phyloP scores from a whole-genome alignment of 2,329 filamentous ascomycete species.

The Hypoxylon sp. region DNA sequence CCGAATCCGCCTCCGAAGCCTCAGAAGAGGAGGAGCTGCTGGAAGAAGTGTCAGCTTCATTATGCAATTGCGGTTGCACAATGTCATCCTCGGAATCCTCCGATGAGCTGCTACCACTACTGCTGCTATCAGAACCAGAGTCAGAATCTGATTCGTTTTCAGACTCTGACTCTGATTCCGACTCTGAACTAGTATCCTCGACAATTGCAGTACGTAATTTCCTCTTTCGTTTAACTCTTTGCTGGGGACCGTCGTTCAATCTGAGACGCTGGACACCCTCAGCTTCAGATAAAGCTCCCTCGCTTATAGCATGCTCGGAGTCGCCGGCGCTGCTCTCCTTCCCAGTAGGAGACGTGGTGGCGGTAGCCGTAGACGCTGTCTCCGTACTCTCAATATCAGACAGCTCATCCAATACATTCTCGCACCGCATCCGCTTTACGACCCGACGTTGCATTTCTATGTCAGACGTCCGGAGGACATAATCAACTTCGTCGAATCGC shows the following conservation, averaged over 20 bases:
- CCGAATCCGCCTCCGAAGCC: slow-evolving; percentile 54
- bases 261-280: slow-evolving; percentile 60
- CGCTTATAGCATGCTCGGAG: slow-evolving; percentile 34
- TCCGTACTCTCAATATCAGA: slow-evolving; percentile 60
- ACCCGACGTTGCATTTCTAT: slow-evolving; percentile 68
- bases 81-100: slow-evolving; percentile 54
- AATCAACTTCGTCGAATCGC: slow-evolving; percentile 67
- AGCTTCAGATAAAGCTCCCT: slow-evolving; percentile 42
- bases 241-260: slow-evolving; percentile 62
- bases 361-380: slow-evolving; percentile 53
- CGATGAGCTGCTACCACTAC: slow-evolving; percentile 49
- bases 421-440: slow-evolving; percentile 75
- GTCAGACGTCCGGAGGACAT: slow-evolving; percentile 65
- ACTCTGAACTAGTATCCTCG: slow-evolving; percentile 58
- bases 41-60: slow-evolving; percentile 53
- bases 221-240: slow-evolving; percentile 64
- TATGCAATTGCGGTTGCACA: slow-evolving; percentile 35
- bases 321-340: slow-evolving; percentile 37
- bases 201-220: slow-evolving; percentile 67
- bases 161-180: slow-evolving; percentile 55
- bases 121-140: slow-evolving; percentile 50
- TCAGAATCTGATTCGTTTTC: slow-evolving; percentile 58
- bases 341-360: slow-evolving; percentile 50
- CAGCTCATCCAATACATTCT: slow-evolving; percentile 71
- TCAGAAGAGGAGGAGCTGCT: slow-evolving; percentile 60